phyloP scores from a whole-genome alignment of 192 early-diverging fungal species.

The Podila clonocystis region DNA sequence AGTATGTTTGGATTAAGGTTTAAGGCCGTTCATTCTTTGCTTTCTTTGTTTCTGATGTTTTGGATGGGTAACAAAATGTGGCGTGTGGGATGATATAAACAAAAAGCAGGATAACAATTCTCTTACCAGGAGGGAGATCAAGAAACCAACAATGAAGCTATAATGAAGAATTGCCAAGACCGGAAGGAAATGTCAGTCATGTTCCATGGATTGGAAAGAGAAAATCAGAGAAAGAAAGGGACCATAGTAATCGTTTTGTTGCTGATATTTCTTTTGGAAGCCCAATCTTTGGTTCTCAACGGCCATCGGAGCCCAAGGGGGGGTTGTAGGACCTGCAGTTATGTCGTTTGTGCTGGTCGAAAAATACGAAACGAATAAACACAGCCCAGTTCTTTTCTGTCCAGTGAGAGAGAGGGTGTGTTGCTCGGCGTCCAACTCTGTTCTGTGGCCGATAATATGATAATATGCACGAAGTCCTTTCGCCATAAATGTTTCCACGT shows the following conservation, averaged over 20 bases:
- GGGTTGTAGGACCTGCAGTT: not conserved
- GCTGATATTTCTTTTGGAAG: not conserved
- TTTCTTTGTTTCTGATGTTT: not conserved
- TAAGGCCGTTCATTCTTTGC: not conserved
- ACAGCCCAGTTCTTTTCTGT: too few relatives aligned
- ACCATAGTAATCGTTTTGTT: not conserved
- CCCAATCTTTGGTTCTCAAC: too few relatives aligned
- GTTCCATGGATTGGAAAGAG: too few relatives aligned
- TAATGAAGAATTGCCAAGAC: conserved; percentile 5
- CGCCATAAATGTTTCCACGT: not conserved
- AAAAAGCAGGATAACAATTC: not conserved
- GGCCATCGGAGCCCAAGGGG: not conserved
- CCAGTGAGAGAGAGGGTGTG: too few relatives aligned
- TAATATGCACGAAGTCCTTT: too few relatives aligned
- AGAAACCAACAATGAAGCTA: conserved; percentile 86
- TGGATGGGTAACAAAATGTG: too few relatives aligned
- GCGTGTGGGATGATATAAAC: too few relatives aligned
- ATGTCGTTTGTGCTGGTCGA: too few relatives aligned
- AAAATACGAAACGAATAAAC: too few relatives aligned
- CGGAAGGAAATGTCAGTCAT: not conserved
- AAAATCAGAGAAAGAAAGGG: not conserved
- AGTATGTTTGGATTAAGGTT: not conserved
- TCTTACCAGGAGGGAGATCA: conserved; percentile 80
- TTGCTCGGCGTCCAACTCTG: too few relatives aligned
- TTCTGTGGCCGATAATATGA: too few relatives aligned